Percentiles rank a stretch among this genome's conserved stretches.
Conservation (phyloP, 768 basidiomycete species). For the Pulveroboletus frians region DNA sequence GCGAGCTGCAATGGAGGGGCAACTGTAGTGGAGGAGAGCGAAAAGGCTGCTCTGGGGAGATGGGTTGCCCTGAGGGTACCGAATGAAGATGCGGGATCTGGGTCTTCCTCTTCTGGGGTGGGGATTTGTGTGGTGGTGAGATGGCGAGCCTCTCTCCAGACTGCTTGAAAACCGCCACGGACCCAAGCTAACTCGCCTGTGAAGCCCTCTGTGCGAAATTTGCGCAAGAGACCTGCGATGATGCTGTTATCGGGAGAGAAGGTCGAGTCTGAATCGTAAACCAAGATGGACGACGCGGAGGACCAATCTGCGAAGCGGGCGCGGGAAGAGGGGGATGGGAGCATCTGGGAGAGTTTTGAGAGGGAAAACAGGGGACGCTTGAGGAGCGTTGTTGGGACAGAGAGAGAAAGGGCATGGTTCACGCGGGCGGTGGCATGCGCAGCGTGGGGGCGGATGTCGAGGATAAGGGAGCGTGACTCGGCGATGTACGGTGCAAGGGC, state of each 20-base stretch:
- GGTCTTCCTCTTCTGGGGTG: constrained; percentile 46
- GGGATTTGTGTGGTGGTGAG: constrained; percentile 49
- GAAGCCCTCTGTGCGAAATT: constrained; percentile 61
- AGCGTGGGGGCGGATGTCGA: constrained; percentile 87
- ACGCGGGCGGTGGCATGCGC: constrained; percentile 64
- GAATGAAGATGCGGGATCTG: constrained; percentile 29
- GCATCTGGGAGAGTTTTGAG: constrained; percentile 70
- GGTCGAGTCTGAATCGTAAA: constrained; percentile 79
- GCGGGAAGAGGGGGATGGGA: constrained; percentile 58
- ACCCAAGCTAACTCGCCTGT: constrained; percentile 69
- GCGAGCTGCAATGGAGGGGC: constrained; percentile 14
- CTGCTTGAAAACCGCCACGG: constrained; percentile 74
- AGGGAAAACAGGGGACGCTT: constrained; percentile 86
- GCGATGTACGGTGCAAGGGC: constrained; percentile 30
- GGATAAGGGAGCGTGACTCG: constrained; percentile 49
- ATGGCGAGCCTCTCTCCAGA: constrained; percentile 50
- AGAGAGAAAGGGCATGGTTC: constrained; percentile 70
- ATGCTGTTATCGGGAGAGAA: constrained; percentile 59
- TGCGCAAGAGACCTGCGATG: constrained; percentile 67
- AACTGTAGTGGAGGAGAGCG: constrained; percentile 40
- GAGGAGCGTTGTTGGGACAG: constrained; percentile 90
- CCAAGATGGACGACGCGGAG: constrained; percentile 58
- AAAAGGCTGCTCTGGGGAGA: constrained; percentile 63
- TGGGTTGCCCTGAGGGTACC: constrained; percentile 47
- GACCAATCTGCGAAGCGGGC: constrained; percentile 57